Conservation (phyloP, 306 rosid species). For the Acmispon strigosus region DNA sequence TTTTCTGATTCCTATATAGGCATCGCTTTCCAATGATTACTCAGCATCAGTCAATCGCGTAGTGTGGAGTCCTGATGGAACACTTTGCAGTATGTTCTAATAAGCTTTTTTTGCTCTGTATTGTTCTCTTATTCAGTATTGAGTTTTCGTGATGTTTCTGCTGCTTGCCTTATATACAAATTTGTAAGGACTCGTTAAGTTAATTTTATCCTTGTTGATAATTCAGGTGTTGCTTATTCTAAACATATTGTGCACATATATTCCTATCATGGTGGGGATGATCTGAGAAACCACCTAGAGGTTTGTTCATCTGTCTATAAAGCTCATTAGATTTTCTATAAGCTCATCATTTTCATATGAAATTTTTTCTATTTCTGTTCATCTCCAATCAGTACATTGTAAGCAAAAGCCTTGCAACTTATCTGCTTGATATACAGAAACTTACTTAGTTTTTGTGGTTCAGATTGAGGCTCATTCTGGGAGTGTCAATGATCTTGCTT, state of each 20-base stretch:
- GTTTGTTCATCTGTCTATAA: slow-evolving; percentile 40
- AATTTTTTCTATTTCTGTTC: background rate
- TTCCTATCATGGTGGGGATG: slow-evolving; percentile 87
- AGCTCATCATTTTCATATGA: background rate
- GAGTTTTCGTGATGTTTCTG: background rate
- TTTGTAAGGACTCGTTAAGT: background rate
- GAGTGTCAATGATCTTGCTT: slow-evolving; percentile 95
- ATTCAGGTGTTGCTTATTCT: slow-evolving; percentile 97
- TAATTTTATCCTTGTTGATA: slow-evolving; percentile 20
- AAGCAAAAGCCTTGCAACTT: background rate
- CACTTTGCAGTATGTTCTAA: slow-evolving; percentile 60
- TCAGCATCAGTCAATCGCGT: slow-evolving; percentile 85
- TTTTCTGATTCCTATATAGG: slow-evolving; percentile 43
- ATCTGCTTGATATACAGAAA: slow-evolving; percentile 9
- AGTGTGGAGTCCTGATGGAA: slow-evolving; percentile 97
- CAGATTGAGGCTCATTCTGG: slow-evolving; percentile 98
- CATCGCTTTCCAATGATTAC: slow-evolving; percentile 67
- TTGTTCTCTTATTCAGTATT: background rate
- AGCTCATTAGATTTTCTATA: slow-evolving; percentile 3
- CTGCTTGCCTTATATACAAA: background rate
- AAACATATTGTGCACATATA: slow-evolving; percentile 91
- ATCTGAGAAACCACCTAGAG: slow-evolving; percentile 83
- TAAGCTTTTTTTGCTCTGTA: background rate
- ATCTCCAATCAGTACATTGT: background rate
- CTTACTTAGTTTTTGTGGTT: slow-evolving; percentile 13